Evolutionary conservation across 2,329 filamentous ascomycete genomes (phyloP), one percentile per base, ranked within the genome.

Genomic region (Pyrenophora teres): DNA sequence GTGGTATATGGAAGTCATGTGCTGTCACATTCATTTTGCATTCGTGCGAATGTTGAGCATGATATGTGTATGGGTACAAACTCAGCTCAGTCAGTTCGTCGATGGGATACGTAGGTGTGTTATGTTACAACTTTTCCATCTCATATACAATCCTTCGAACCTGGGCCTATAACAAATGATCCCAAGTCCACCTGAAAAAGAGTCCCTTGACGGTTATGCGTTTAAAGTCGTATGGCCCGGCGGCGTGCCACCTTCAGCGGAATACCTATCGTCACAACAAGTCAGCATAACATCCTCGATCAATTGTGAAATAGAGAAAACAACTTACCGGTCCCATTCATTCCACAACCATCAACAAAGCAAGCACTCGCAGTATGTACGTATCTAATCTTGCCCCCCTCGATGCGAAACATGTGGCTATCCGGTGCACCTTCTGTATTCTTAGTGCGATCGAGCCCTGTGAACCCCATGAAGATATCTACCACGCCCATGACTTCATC

Each of bases 321-420:
- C 8, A 32, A 38, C 46, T 21, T 21, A 42, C 41, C 55, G 16
- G 57, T 57, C 9, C 51, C 50, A 38, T 59, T 59, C 54, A 62
- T 49, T 10, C 64, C 64, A 50, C 64, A 68, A 4, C 64, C 64
- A 40, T 55, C 52, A 6, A 58, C 52, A 9, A 68, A 63, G 46
- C 64, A 68, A 16, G 55, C 50, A 40, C 57, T 61, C 15, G 57
- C 61, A 10, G 64, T 68, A 39, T 68, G 65, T 32, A 56, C 40
- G 25, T 62, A 67, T 40, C 58, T 59, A 36, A 67, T 63, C 45
- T 52, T 62, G 1, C 59, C 58, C 3, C 47, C 47, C 31, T 68
- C 65, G 0, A 66, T 50, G 25, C 64, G 59, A 35, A 67, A 65
- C 42, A 65, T 32, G 50, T 69, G 63, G 40, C 59, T 64, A 59